Evolutionary conservation across 2,329 filamentous ascomycete species (phyloP).

Genomic region (Fusarium robinianum): DNA sequence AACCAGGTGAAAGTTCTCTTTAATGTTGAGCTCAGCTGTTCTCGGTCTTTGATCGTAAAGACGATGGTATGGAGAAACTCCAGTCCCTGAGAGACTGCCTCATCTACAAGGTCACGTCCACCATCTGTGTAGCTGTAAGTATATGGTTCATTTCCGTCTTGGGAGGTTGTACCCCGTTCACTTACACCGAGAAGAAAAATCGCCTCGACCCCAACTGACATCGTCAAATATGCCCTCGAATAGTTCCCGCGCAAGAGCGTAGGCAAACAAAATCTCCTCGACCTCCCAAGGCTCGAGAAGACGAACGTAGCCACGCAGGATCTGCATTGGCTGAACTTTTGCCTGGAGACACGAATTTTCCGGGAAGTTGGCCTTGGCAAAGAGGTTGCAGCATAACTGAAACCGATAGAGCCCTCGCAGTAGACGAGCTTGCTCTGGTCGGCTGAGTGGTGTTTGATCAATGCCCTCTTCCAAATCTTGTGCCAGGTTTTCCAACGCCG

Average conservation of each 20-base stretch:
- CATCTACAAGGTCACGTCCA: background rate
- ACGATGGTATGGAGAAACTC: background rate
- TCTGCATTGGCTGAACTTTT: background rate
- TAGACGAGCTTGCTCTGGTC: background rate
- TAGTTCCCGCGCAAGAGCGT: background rate
- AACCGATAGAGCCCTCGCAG: conserved; percentile 4
- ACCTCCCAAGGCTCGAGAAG: conserved; percentile 6
- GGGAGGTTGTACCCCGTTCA: no score
- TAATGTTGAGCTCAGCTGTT: background rate
- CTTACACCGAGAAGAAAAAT: background rate
- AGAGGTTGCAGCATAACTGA: conserved; percentile 4
- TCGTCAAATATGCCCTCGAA: background rate
- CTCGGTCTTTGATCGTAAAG: background rate
- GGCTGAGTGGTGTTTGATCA: background rate
- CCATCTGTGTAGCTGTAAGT: background rate
- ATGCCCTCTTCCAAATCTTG: background rate
- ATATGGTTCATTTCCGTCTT: no score
- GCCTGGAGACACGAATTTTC: background rate
- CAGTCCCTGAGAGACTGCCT: background rate
- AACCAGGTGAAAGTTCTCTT: background rate
- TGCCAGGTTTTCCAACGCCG: background rate
- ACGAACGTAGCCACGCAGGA: background rate
- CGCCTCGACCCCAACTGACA: background rate
- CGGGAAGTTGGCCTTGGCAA: background rate
- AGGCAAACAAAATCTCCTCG: conserved; percentile 1